Base-by-base conservation (phyloP, 192 early-diverging fungal genomes). In the Gigaspora rosea region DNA sequence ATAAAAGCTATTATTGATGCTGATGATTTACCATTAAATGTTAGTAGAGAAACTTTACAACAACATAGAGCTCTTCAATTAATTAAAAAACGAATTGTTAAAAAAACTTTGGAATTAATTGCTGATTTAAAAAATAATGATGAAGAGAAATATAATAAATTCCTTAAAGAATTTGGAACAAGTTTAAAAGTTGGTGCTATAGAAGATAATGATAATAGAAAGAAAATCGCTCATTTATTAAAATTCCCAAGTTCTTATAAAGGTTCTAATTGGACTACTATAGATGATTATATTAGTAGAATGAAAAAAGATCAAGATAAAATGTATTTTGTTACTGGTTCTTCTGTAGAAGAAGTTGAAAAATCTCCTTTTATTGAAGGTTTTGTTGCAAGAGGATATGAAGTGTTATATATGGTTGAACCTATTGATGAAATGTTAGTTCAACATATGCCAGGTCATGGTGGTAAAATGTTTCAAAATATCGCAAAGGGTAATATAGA, bases 1-100 rank as follows among this genome's bases (percentile, higher is more conserved):
- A 74, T 99, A 78, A 91, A 92, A 84, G 98, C 94, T 51, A 82
- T 99, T 54, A 92, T 99, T 13, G 98, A 99, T 85, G 92, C 94
- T 1, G 96, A 98, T 81, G 97, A 99, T 79, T 83, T 98, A 71
- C 97, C 98, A n/a, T 85, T 99, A 62, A 98, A 98, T 75, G 95
- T 99, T 18, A 98, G 97, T 8, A 92, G 98, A 71, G 98, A 99
- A 85, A 97, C 96, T 9, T 85, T 99, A 61, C 98, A 99, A 85
- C 91, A 96, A 71, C 90, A 93, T 79, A 88, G 88, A 33, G 80
- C 90, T 32, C 89, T 98, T 66, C 90, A 90, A 81, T 80, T 89
- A 22, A 96, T 99, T 71, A 88, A 89, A 72, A 96, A 95, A 80
- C 94, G 92, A 79, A 71, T 99, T n/a, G 85, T 97, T 59, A 91